Conservation (phyloP, 768 basidiomycete genomes). For the Thelephora aurantiotincta region DNA sequence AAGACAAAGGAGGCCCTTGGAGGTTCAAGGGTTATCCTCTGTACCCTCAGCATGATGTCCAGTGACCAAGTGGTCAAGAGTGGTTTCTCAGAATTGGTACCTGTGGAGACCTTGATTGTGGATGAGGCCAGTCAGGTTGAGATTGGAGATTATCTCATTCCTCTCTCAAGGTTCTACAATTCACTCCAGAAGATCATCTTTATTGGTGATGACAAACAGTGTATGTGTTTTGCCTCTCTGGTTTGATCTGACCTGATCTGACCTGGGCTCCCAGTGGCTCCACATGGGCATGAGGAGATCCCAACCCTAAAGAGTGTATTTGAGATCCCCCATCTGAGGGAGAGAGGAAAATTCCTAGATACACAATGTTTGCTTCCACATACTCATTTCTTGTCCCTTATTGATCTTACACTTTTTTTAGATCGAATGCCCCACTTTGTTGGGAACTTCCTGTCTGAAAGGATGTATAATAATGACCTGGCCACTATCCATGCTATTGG, state of each 20-base stretch:
- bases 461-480: conserved; percentile 49
- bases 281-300: conserved; percentile 61
- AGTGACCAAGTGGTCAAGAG: conserved; percentile 9
- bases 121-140: conserved; percentile 22
- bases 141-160: conserved; percentile 16
- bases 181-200: conserved; percentile 23
- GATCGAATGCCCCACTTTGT: conserved; percentile 80
- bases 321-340: conserved; percentile 49
- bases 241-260: neutral
- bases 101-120: conserved; percentile 18
- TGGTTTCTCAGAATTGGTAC: conserved; percentile 14
- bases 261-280: conserved; percentile 43
- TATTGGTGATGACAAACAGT: conserved; percentile 28
- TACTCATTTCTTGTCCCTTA: neutral
- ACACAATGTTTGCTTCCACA: conserved; percentile 50
- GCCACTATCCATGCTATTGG: conserved; percentile 36
- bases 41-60: conserved; percentile 69
- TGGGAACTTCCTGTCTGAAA: conserved; percentile 55
- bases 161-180: conserved; percentile 12
- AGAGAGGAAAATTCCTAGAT: conserved; percentile 40
- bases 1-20: conserved; percentile 18
- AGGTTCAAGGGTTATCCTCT: conserved; percentile 47
- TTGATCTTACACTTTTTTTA: conserved; percentile 16
- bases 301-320: conserved; percentile 60
- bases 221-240: conserved; percentile 13